Evolutionary conservation across 164 flowering plant species (phyloP).

Genomic region (Liquidambar formosana): DNA sequence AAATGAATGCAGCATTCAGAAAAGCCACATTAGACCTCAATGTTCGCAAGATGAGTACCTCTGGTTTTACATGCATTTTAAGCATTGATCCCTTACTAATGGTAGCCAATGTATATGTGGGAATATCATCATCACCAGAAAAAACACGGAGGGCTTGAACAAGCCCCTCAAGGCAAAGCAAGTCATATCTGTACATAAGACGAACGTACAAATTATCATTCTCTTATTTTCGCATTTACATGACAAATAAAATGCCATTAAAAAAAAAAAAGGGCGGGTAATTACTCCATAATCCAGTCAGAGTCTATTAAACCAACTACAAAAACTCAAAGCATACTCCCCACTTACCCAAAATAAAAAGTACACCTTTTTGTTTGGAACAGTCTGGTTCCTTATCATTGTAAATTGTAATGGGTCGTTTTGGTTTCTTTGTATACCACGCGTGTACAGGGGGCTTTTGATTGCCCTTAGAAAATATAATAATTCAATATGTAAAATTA

Average conservation of each 20-base stretch:
- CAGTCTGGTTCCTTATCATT: too few relatives aligned
- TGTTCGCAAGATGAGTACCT: slow-evolving; percentile 41
- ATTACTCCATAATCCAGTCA: too few relatives aligned
- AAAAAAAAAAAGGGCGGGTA: too few relatives aligned
- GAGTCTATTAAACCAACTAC: too few relatives aligned
- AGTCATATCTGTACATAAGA: slow-evolving; percentile 60
- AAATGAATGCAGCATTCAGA: not conserved
- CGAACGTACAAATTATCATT: not conserved
- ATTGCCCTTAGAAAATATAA: too few relatives aligned
- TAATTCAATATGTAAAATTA: too few relatives aligned
- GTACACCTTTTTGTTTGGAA: too few relatives aligned
- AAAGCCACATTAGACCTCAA: not conserved
- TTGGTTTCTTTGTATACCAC: too few relatives aligned
- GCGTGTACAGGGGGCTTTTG: too few relatives aligned
- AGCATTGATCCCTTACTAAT: slow-evolving; percentile 55
- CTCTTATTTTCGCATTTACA: not conserved
- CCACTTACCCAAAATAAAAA: too few relatives aligned
- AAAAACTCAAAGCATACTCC: too few relatives aligned
- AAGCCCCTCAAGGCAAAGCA: slow-evolving; percentile 96
- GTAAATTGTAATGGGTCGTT: too few relatives aligned
- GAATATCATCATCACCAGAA: slow-evolving; percentile 54
- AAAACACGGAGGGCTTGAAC: slow-evolving; percentile 80
- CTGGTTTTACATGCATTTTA: slow-evolving; percentile 79
- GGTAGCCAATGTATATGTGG: slow-evolving; percentile 51
- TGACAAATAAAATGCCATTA: not conserved